Evolutionary conservation across 768 basidiomycete species (phyloP), one percentile per base, ranked within the genome.

Genomic region (Thelephora aurantiotincta): DNA sequence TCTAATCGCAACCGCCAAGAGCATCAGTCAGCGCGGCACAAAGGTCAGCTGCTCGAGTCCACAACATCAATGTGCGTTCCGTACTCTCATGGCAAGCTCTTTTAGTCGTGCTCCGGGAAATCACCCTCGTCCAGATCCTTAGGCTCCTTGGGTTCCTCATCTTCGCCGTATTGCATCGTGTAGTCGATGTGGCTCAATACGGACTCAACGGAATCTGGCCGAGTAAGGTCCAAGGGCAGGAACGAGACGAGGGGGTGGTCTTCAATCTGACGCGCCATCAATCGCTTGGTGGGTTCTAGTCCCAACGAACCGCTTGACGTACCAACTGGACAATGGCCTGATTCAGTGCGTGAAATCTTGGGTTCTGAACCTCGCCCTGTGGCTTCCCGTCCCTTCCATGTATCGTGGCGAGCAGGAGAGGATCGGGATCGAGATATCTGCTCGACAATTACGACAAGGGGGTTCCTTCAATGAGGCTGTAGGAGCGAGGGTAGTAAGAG

Each of bases 221-320:
- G 77, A 13, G 90, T 80, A 33, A 98, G 77, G 65, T 99, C 91
- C 35, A 99, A 74, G 2, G 96, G 93, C 34, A 99, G 66, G 70
- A 99, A 99, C 2, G 91, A 92, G 18, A 99, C 96, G 35, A 99
- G 75, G 23, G 94, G 96, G 61, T 98, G 92, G 63, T 98, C 96
- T 61, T 97, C 92, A 62, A 99, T 98, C 94, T 97, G 50, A 30
- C 30, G 36, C 30, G 46, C 37, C n/a, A 42, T 34, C 37, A 18
- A 46, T 20, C 35, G 2, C 33, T 23, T 43, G 23, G 14, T 14
- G 23, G 49, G 33, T n/a, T 44, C 41, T 48, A 38, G 30, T 36
- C 44, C 38, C 34, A 30, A 12, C 16, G 22, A 36, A 35, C 43
- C 33, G 46, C 1, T 22, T 45, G 43, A 63, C 82, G 53, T 62